Evolutionary conservation across 2,329 filamentous ascomycete genomes (phyloP), one percentile per base, ranked within the genome.

Genomic region (Cadophora luteo-olivacea): DNA sequence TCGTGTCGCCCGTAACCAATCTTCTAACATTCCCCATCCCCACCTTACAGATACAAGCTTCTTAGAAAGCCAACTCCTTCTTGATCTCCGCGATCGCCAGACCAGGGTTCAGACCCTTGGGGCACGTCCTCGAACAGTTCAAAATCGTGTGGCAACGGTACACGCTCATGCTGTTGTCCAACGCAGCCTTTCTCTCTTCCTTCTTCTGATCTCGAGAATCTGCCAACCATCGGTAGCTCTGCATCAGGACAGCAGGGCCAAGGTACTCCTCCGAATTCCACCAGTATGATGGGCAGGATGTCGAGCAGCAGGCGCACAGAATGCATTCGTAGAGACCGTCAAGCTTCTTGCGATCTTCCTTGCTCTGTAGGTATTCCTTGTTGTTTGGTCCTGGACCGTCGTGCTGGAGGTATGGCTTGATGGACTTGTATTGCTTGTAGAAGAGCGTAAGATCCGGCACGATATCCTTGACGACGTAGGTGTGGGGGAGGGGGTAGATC

Each of bases 351-450:
- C 96, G 94, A 76, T 99, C 95, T 76, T 89, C 94, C 82, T 93
- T 95, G 77, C 86, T 92, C 84, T 98, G 96, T 74, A 92, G 92
- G 86, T 92, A 91, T 82, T 99, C 96, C 80, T 92, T 93, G 79
- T 95, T 95, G 79, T 97, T 92, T 75, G 90, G 88, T 54, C 93
- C 84, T 66, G 92, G 91, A 33, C 93, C 96, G 72, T 94, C 91
- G 78, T 94, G 89, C 85, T 98, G 96, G 65, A 99, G 90, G 82
- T 97, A 99, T 54, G 96, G 96, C 90, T 98, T 97, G 84, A 99
- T 97, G 19, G 94, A 97, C 84, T 97, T 97, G 89, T 99, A 99
- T 87, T 99, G 96, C 88, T 98, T 98, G 89, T 99, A 99, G 85
- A 99, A 98, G 79, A 96, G 92, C 72, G 96, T 99, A 84, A 99